Evolutionary conservation across 106 monocot genomes (phyloP), one percentile per base, ranked within the genome.

Genomic region (Apostasia ramifera): DNA sequence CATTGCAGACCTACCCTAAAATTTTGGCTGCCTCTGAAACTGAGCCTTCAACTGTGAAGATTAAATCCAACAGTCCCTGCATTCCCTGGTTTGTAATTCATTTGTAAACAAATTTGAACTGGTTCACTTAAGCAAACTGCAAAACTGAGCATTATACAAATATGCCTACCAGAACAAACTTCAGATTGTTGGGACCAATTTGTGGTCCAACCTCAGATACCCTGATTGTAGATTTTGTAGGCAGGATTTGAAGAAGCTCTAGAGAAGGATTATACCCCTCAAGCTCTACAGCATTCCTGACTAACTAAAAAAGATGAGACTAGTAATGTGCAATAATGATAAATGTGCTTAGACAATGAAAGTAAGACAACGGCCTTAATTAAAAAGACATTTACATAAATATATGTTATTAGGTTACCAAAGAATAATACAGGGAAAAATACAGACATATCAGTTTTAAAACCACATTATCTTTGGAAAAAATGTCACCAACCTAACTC

Each of bases 101-200:
- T 8, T 65, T 5, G 48, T 65, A 7, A 65, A 26, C 26, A 26
- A 26, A n/a, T 1, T 13, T 65, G 26, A 9, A 47, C 65, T 3
- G 48, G 38, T 1, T 49, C 65, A 49, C 5, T 48, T 44, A 50
- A 13, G 57, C 12, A 70, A 67, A 39, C 42, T 6, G 14, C 66
- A 62, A 54, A 26, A 68, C 46, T 5, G 8, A 61, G 41, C 42
- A 63, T 40, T 15, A 51, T 46, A 53, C 8, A 40, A 76, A 42
- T 46, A 63, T 7, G 9, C 40, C 13, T 85, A 98, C 98, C 81
- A 79, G 63, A 60, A 78, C 66, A 75, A 90, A 98, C 74, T 90
- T 98, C 6, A 87, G 73, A 78, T 98, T 98, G 40, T 98, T 98
- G 3, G 89, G 90, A 70, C 92, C 98, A 76, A 98, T 90, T 78